Evolutionary conservation across 73 alveolate genomes (phyloP).

Genomic region (Stentor roeselii): DNA sequence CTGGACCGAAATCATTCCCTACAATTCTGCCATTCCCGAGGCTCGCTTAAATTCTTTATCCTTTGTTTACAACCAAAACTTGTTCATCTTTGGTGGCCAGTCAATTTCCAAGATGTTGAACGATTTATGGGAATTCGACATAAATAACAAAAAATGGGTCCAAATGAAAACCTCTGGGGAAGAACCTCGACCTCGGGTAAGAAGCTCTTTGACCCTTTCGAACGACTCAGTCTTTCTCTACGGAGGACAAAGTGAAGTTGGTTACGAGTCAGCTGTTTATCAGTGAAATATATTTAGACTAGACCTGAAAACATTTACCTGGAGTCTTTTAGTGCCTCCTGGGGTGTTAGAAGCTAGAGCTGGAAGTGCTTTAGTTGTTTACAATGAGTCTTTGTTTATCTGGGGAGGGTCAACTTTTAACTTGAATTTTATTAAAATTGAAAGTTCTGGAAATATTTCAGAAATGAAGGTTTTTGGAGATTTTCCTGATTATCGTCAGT

Average conservation of each 20-base stretch:
- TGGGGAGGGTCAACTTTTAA: neutral
- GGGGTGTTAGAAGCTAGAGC: too few relatives aligned
- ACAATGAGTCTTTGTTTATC: neutral
- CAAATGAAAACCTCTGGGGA: neutral
- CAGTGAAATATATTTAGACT: neutral
- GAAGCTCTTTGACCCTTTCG: too few relatives aligned
- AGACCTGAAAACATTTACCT: neutral
- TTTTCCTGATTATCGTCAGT: neutral
- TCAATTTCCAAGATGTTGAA: neutral
- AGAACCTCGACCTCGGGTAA: neutral
- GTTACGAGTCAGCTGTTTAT: neutral
- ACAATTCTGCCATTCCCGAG: too few relatives aligned
- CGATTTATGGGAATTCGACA: neutral
- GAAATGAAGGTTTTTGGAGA: neutral
- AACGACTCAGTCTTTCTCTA: too few relatives aligned
- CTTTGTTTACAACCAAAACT: too few relatives aligned
- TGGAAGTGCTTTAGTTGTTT: neutral
- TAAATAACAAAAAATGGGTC: neutral
- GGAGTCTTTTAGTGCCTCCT: too few relatives aligned
- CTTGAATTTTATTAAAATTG: neutral
- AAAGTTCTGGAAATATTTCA: neutral
- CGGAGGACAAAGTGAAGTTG: neutral
- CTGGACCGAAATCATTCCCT: too few relatives aligned
- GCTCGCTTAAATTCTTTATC: too few relatives aligned
- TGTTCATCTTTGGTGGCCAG: too few relatives aligned